Conservation (phyloP, 768 basidiomycete species). For the Tephrocybe sp. region DNA sequence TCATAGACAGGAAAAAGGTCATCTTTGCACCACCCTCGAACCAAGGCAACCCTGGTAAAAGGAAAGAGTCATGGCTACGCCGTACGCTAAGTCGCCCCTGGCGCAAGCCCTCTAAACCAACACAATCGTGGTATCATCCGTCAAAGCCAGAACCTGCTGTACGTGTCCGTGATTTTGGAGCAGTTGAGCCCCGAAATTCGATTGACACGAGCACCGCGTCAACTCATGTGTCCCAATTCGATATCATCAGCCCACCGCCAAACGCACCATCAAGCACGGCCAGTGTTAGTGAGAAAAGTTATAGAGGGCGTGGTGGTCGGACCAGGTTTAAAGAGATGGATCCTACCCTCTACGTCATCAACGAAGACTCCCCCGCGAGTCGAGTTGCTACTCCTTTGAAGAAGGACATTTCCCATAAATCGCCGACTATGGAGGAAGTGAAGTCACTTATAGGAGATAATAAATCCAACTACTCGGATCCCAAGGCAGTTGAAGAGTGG, state of each 20-base stretch:
- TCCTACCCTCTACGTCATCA: conserved; percentile 34
- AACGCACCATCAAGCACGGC: neutral
- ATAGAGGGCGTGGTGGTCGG: conserved; percentile 12
- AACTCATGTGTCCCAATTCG: conserved; percentile 34
- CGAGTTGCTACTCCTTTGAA: conserved; percentile 23
- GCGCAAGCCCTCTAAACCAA: conserved; percentile 7
- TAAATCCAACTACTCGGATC: conserved; percentile 13
- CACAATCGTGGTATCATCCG: conserved; percentile 35
- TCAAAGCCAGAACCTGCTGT: conserved; percentile 6
- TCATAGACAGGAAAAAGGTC: neutral
- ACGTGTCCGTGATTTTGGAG: conserved; percentile 21
- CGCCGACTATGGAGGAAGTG: conserved; percentile 6
- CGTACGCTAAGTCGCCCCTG: conserved; percentile 32
- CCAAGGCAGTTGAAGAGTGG: conserved; percentile 18
- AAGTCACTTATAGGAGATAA: conserved; percentile 6
- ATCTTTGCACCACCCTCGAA: conserved; percentile 15
- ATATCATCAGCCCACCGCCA: conserved; percentile 28
- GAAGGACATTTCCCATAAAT: neutral
- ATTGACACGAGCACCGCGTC: conserved; percentile 24
- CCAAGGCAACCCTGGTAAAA: conserved; percentile 25
- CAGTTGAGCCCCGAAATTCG: conserved; percentile 19
- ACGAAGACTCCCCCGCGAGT: conserved; percentile 37
- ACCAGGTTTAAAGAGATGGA: conserved; percentile 26
- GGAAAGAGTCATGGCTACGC: conserved; percentile 38
- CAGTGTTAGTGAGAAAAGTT: conserved; percentile 21